Evolutionary conservation across 2,329 filamentous ascomycete species (phyloP).

Genomic region (Ophiostoma piceae): DNA sequence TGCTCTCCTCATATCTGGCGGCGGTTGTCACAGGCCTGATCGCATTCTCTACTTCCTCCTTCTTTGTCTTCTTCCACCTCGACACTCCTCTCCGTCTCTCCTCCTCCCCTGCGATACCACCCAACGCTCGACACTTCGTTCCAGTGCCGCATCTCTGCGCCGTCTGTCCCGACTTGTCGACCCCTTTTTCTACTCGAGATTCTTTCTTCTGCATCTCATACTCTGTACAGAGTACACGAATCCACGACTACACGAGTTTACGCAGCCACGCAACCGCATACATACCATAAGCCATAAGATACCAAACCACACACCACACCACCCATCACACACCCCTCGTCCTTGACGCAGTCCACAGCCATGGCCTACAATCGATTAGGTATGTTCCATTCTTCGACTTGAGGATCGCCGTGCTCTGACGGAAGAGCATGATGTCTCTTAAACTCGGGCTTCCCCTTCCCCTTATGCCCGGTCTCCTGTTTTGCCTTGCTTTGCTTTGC

Average conservation of each 20-base stretch:
- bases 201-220: slow-evolving; percentile 12
- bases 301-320: too few relatives aligned
- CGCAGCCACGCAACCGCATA: background rate
- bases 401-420: background rate
- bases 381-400: slow-evolving; percentile 40
- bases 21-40: slow-evolving; percentile 18
- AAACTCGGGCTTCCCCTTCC: slow-evolving; percentile 2
- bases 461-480: background rate
- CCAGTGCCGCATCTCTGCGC: slow-evolving; percentile 11
- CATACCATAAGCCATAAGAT: background rate
- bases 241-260: background rate
- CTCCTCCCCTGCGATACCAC: slow-evolving; percentile 9
- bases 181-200: background rate
- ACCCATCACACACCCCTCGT: slow-evolving; percentile 10
- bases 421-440: background rate
- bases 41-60: slow-evolving; percentile 13
- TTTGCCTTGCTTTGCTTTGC: background rate
- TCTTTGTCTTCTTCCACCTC: background rate
- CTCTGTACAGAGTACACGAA: background rate
- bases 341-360: slow-evolving; percentile 29
- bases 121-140: slow-evolving; percentile 9
- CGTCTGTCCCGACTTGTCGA: background rate
- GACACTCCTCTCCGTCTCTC: background rate
- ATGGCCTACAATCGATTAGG: slow-evolving; percentile 74
- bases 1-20: slow-evolving; percentile 1